Percentiles rank a stretch among this genome's conserved stretches.
These are phyloP conservation scores for Peniophora sp. DNA, from an alignment of 1,284 basidiomycete genomes.

Conservation along the genomic window DNA sequence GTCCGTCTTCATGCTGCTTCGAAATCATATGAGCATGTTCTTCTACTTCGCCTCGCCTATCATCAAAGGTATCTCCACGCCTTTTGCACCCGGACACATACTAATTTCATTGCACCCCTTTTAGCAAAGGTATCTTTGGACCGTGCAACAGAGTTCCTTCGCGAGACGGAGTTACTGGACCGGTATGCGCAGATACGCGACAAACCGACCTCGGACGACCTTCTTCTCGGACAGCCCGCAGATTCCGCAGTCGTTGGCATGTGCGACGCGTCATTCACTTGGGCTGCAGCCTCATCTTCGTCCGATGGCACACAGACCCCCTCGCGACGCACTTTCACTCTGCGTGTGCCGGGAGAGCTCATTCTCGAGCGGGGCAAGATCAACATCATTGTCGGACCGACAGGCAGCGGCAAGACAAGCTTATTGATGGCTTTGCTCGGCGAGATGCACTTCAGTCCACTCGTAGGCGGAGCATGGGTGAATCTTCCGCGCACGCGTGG, in stretches of 20 bases:
- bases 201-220: constrained; percentile 43
- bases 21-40: constrained; percentile 20
- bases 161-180: constrained; percentile 21
- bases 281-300: constrained; percentile 22
- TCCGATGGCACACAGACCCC: constrained; percentile 17
- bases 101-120: constrained; percentile 12
- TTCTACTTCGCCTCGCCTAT: constrained; percentile 24
- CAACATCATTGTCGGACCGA: constrained; percentile 60
- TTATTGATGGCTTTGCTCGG: constrained; percentile 50
- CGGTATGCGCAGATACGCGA: neutral
- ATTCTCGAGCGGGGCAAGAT: constrained; percentile 49
- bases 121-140: constrained; percentile 38
- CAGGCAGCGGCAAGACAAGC: constrained; percentile 44
- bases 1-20: constrained; percentile 28
- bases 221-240: neutral
- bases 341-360: constrained; percentile 45
- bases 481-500: constrained; percentile 58
- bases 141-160: constrained; percentile 38
- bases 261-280: constrained; percentile 32
- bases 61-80: constrained; percentile 22
- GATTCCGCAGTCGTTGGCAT: constrained; percentile 29
- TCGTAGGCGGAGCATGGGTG: constrained; percentile 47
- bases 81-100: constrained; percentile 13
- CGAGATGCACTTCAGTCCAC: constrained; percentile 54
- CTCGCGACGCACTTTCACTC: constrained; percentile 32